phyloP scores from a whole-genome alignment of 768 basidiomycete genomes.

The Lactarius tabidus region DNA sequence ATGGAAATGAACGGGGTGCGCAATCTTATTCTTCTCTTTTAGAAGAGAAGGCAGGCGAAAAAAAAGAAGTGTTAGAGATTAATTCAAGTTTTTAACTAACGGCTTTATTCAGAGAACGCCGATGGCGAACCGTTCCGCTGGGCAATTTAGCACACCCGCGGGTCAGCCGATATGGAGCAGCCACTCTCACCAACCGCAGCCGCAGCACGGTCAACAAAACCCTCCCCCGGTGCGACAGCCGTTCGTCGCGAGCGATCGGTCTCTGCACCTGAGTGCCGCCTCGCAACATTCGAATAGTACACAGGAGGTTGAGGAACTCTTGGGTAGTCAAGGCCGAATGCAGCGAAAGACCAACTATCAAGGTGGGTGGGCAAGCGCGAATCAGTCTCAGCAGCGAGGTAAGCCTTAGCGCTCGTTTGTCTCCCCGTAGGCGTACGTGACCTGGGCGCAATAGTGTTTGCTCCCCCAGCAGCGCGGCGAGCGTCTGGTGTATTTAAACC shows the following conservation, averaged over 20 bases:
- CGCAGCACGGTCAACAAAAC: conserved; percentile 2
- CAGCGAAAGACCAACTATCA: conserved; percentile 8
- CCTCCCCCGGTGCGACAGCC: conserved; percentile 27
- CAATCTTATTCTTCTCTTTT: background rate
- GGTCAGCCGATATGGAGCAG: conserved; percentile 13
- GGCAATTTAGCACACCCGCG: conserved; percentile 6
- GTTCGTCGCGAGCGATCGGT: conserved; percentile 44
- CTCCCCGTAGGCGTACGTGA: background rate
- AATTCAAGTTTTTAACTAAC: background rate
- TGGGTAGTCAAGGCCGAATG: conserved; percentile 33
- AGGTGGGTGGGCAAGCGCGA: conserved; percentile 14
- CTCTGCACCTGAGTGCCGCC: conserved; percentile 39
- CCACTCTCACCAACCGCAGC: background rate
- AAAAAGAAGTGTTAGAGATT: background rate
- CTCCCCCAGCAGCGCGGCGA: conserved; percentile 37
- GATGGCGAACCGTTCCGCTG: conserved; percentile 4
- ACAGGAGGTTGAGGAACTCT: conserved; percentile 67
- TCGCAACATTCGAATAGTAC: conserved; percentile 48
- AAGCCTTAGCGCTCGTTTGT: background rate
- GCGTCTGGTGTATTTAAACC: conserved; percentile 44
- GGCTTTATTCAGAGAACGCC: conserved; percentile 13
- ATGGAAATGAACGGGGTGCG: conserved; percentile 13
- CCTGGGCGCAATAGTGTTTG: conserved; percentile 38
- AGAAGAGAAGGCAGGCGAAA: background rate
- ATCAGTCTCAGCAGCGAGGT: conserved; percentile 19